Percentiles rank a stretch among this genome's conserved stretches.
phyloP scores from a whole-genome alignment of 192 early-diverging fungal species.

The Coemansia biformis region DNA sequence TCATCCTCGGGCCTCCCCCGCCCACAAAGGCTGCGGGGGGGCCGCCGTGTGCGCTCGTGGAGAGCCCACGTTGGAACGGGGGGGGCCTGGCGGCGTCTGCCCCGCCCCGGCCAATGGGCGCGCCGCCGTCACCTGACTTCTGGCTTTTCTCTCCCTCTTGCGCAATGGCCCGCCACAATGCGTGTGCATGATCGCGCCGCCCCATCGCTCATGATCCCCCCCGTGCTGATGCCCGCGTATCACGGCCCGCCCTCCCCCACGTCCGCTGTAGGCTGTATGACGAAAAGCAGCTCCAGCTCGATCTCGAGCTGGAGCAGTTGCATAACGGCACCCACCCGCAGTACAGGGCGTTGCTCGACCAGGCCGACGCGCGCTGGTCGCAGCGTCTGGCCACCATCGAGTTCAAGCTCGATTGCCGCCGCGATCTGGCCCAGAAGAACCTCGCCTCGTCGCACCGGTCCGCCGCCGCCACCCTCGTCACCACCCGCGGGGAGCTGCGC shows the following conservation, averaged over 20 bases:
- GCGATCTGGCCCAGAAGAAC: conserved; percentile 16
- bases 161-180: too few species aligned
- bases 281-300: conserved; percentile 36
- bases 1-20: too few species aligned
- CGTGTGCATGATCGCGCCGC: too few species aligned
- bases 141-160: too few species aligned
- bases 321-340: conserved; percentile 39
- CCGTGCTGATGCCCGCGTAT: background rate
- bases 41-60: too few species aligned
- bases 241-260: background rate
- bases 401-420: conserved; percentile 16
- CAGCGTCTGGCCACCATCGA: conserved; percentile 31
- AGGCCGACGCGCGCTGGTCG: conserved; percentile 38
- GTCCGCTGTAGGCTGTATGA: conserved; percentile 27
- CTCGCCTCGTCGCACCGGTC: conserved; percentile 11
- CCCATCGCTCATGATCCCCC: background rate
- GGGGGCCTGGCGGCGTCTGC: too few species aligned
- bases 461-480: conserved; percentile 18
- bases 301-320: conserved; percentile 37
- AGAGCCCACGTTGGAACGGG: too few species aligned
- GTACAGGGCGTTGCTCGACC: conserved; percentile 31
- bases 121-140: too few species aligned
- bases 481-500: conserved; percentile 20
- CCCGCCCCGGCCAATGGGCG: too few species aligned
- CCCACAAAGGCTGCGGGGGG: too few species aligned